phyloP scores from a whole-genome alignment of 306 rosid species.

The Amphicarpaea edgeworthii region DNA sequence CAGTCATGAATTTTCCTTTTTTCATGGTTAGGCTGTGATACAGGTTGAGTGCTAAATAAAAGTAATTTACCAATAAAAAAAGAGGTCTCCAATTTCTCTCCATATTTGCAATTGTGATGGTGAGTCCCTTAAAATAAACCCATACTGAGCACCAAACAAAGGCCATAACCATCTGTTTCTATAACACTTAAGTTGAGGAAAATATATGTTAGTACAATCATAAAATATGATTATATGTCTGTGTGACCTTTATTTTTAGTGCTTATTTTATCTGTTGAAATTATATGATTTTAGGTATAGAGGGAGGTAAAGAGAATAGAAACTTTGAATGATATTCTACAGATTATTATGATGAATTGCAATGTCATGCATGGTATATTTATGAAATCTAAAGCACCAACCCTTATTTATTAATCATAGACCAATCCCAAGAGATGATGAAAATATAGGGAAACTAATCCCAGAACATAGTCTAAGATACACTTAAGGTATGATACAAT shows the following conservation, averaged over 20 bases:
- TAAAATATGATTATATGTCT: constrained; percentile 17
- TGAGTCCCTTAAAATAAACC: constrained; percentile 1
- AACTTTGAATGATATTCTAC: not conserved
- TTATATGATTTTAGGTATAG: not conserved
- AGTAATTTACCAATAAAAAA: not conserved
- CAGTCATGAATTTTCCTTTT: not conserved
- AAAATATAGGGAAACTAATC: not conserved
- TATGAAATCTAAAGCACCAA: not conserved
- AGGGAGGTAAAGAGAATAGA: not conserved
- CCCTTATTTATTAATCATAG: not conserved
- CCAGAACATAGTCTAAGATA: not conserved
- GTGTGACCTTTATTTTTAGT: constrained; percentile 21
- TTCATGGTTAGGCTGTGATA: constrained; percentile 4
- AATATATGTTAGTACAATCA: not conserved
- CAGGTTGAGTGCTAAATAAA: constrained; percentile 4
- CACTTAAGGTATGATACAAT: not conserved
- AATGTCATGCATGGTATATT: not conserved
- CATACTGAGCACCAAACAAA: not conserved
- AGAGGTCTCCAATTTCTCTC: not conserved
- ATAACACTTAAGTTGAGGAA: not conserved
- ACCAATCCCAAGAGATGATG: not conserved
- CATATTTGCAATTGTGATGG: not conserved
- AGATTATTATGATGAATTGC: not conserved
- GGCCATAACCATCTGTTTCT: not conserved
- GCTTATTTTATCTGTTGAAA: not conserved